These are phyloP conservation scores for Athelia psychrophila DNA, from an alignment of 1,284 basidiomycete genomes.

Conservation along the genomic window DNA sequence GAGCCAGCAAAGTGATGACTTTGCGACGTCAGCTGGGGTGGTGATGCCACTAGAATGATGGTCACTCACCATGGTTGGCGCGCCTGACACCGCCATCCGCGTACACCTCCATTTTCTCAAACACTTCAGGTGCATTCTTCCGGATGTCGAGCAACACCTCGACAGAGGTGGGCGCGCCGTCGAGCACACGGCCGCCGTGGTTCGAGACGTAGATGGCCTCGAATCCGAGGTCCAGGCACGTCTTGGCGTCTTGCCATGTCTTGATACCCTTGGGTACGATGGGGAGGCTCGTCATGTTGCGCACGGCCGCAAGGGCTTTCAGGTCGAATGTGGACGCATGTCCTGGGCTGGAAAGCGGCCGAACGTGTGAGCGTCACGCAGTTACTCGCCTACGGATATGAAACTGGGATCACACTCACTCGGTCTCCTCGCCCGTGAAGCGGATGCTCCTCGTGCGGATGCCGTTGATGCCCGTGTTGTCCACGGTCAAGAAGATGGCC, in stretches of 20 bases:
- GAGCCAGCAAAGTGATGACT: neutral
- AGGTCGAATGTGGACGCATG: conserved; percentile 3
- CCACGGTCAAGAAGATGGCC: conserved; percentile 30
- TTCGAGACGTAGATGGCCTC: conserved; percentile 32
- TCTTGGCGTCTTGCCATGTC: conserved; percentile 26
- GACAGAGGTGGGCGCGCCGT: conserved; percentile 29
- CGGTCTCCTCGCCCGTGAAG: conserved; percentile 7
- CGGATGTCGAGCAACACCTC: conserved; percentile 30
- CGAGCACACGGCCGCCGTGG: conserved; percentile 33
- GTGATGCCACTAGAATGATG: too few species aligned
- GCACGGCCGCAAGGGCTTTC: conserved; percentile 7
- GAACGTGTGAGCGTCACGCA: too few species aligned
- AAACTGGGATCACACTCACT: too few species aligned
- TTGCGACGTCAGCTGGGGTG: too few species aligned
- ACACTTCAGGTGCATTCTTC: conserved; percentile 24
- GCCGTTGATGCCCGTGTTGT: conserved; percentile 27
- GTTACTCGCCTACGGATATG: neutral
- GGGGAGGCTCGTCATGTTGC: conserved; percentile 9
- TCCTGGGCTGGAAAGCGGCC: too few species aligned
- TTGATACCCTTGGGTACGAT: conserved; percentile 29
- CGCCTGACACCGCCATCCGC: conserved; percentile 27
- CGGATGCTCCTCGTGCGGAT: conserved; percentile 18
- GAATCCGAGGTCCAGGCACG: conserved; percentile 31
- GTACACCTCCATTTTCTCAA: conserved; percentile 25
- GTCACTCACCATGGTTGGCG: conserved; percentile 16